phyloP scores from a whole-genome alignment of 2,329 filamentous ascomycete species.

The Fusarium pseudograminearum region DNA sequence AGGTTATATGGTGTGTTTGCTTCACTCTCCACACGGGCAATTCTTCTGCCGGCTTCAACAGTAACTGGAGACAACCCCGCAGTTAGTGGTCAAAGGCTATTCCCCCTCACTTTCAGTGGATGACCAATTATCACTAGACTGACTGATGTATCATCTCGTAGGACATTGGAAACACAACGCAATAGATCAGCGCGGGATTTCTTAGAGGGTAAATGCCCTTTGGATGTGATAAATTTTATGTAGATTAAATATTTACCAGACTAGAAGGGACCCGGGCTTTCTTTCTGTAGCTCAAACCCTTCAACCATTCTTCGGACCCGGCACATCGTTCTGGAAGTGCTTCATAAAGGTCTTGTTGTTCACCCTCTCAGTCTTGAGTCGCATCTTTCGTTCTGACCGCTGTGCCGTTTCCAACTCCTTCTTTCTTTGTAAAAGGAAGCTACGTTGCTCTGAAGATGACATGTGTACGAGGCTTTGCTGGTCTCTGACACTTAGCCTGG shows the following conservation, averaged over 20 bases:
- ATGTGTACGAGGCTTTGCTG: slow-evolving; percentile 41
- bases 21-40: not conserved
- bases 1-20: not conserved
- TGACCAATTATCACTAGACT: not conserved
- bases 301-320: slow-evolving; percentile 22
- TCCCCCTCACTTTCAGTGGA: not conserved
- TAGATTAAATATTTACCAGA: not conserved
- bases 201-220: too few relatives aligned
- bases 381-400: slow-evolving; percentile 18
- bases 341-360: slow-evolving; percentile 37
- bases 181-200: too few relatives aligned
- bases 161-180: not conserved
- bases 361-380: slow-evolving; percentile 18
- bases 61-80: not conserved
- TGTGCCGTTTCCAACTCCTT: slow-evolving; percentile 25
- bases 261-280: not conserved
- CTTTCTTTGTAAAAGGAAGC: slow-evolving; percentile 21
- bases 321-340: slow-evolving; percentile 22
- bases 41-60: slow-evolving; percentile 11
- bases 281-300: too few relatives aligned
- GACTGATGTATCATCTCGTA: too few relatives aligned
- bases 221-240: too few relatives aligned
- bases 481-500: slow-evolving; percentile 23
- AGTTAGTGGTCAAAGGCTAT: not conserved
- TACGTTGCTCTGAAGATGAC: slow-evolving; percentile 30